Conservation (phyloP, 495 filamentous ascomycete species). For the Xylaria nigripes region DNA sequence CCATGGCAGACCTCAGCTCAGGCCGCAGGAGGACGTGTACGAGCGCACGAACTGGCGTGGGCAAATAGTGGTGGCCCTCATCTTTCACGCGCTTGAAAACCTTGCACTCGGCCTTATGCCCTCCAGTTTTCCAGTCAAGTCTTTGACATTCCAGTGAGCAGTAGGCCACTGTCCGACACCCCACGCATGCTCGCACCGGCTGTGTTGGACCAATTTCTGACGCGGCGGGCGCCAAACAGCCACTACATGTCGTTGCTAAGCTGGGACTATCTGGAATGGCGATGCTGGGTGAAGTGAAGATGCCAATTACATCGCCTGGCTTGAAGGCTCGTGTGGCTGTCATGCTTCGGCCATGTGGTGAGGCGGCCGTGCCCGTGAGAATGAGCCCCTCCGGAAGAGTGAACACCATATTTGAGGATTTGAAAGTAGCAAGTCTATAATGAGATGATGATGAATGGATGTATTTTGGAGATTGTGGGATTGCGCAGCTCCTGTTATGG, state of each 20-base stretch:
- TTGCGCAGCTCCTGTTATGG: background rate
- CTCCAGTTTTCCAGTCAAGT: conserved; percentile 44
- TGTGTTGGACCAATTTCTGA: background rate
- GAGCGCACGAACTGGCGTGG: conserved; percentile 40
- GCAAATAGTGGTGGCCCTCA: conserved; percentile 24
- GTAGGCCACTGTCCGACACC: conserved; percentile 44
- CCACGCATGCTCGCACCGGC: conserved; percentile 37
- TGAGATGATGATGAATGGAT: too few species aligned
- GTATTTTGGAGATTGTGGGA: background rate
- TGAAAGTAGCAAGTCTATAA: too few species aligned
- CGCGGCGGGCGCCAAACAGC: conserved; percentile 25
- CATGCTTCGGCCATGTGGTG: conserved; percentile 30
- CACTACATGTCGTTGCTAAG: conserved; percentile 33
- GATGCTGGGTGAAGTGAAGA: conserved; percentile 32
- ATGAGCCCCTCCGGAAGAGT: conserved; percentile 13
- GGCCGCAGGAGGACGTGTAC: conserved; percentile 36
- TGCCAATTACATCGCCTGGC: conserved; percentile 35
- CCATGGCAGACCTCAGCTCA: conserved; percentile 21
- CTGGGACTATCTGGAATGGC: conserved; percentile 34
- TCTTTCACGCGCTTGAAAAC: conserved; percentile 28
- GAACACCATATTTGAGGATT: conserved; percentile 1
- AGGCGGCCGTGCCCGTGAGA: conserved; percentile 4
- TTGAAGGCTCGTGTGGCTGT: conserved; percentile 24
- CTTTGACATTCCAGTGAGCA: conserved; percentile 48
- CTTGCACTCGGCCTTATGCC: conserved; percentile 45